Conservation (phyloP, 371 early-diverging fungal genomes). For the Mucor piriformis region DNA sequence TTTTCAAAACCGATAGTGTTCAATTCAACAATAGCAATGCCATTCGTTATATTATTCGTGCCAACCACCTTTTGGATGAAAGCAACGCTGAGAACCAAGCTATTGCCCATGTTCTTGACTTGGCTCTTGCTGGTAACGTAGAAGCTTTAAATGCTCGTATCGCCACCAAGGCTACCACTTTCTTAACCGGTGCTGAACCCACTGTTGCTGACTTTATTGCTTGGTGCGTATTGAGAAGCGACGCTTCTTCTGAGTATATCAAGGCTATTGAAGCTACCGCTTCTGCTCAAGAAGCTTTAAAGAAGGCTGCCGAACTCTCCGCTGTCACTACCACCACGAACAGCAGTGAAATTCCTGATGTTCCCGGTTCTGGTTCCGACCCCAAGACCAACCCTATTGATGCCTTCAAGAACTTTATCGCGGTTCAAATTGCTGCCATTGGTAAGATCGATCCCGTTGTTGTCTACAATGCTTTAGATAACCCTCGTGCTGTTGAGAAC, state of each 20-base stretch:
- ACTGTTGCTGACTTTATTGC: constrained; percentile 48
- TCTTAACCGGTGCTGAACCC: constrained; percentile 42
- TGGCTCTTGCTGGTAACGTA: constrained; percentile 13
- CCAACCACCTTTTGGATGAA: constrained; percentile 26
- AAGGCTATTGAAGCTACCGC: constrained; percentile 37
- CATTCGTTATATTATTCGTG: constrained; percentile 25
- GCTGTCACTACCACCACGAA: constrained; percentile 7
- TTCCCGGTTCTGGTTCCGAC: constrained; percentile 49
- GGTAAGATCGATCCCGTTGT: constrained; percentile 52
- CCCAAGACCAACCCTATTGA: constrained; percentile 60
- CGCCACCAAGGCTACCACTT: constrained; percentile 25
- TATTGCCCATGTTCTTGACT: constrained; percentile 23
- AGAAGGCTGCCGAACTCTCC: constrained; percentile 29
- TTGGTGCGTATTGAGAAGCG: constrained; percentile 50
- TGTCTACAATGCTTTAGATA: constrained; percentile 57
- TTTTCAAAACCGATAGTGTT: constrained; percentile 11
- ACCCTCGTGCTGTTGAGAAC: constrained; percentile 65
- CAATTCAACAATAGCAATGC: constrained; percentile 14
- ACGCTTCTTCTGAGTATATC: constrained; percentile 32
- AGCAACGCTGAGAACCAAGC: constrained; percentile 21
- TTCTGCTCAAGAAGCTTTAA: constrained; percentile 38
- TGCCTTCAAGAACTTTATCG: constrained; percentile 58
- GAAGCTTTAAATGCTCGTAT: constrained; percentile 14
- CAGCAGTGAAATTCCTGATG: constrained; percentile 31
- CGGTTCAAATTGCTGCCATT: constrained; percentile 49